Base-by-base conservation (phyloP, 257 asterid genomes). In the Craterostigma plantagineum region DNA sequence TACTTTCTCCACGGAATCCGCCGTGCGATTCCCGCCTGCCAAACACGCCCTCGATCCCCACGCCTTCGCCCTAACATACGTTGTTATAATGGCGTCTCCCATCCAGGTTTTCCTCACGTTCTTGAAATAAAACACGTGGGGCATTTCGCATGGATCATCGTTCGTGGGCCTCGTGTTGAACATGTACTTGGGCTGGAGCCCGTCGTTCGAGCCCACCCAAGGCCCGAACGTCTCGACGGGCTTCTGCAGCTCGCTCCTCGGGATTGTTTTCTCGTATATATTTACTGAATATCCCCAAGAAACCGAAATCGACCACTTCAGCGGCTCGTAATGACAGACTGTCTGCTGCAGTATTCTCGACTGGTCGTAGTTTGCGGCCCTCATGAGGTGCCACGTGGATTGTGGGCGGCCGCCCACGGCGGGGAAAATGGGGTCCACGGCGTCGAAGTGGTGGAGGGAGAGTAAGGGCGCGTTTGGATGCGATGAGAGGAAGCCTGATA, bases 281-380 rank as follows among this genome's bases (percentile, higher is more conserved):
- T 77, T 75, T 0, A 58, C 59, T 0, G 94, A 74, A 47, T 85
- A 80, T 35, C 96, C 94, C 96, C 96, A 85, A 0, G 96, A 71
- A 9, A 77, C 23, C 7, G 96, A 80, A 7, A 85, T 52, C 2
- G 96, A 37, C 94, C 94, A 80, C n/a, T 52, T 63, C 11, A 1
- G 58, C 10, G 34, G 60, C 50, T 73, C 48, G 36, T 72, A 46
- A 46, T 77, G 43, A 70, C 93, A 80, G 37, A 80, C 65, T 13
- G 83, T 75, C 44, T 84, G 96, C 36, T 77, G 93, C 42, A 80
- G 48, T 60, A 77, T 30, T 0, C 93, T 79, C 0, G 92, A 61
- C 15, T 76, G 92, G 62, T 76, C 95, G 11, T 36, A 47, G 0
- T 55, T 53, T 1, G 77, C 92, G n/a, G 90, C 75, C 58, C 47